Conservation (phyloP, 306 rosid species). For the Abrus pulchellus region DNA sequence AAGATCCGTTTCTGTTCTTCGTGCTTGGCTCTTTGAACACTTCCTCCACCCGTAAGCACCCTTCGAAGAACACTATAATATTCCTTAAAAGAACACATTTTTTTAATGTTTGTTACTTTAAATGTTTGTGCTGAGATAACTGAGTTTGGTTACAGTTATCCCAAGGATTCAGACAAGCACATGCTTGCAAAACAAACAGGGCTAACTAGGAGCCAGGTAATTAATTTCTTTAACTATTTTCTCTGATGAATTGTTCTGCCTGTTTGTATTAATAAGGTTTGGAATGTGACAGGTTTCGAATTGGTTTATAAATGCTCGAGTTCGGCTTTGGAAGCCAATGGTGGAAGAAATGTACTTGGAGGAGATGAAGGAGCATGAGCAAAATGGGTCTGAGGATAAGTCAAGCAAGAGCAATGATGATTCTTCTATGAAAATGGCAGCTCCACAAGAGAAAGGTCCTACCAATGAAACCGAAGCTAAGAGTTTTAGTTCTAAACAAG, state of each 20-base stretch:
- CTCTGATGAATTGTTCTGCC: neutral
- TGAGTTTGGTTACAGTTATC: conserved; percentile 71
- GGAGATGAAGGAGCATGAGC: conserved; percentile 91
- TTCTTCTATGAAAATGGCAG: conserved; percentile 61
- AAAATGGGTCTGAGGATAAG: conserved; percentile 70
- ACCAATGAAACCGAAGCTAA: conserved; percentile 52
- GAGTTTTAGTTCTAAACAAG: conserved; percentile 71
- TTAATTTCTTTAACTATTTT: too few relatives aligned
- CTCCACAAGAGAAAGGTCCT: conserved; percentile 57
- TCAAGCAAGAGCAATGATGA: conserved; percentile 75
- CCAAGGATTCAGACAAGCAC: conserved; percentile 96
- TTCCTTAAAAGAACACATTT: too few relatives aligned
- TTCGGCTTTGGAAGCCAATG: conserved; percentile 99
- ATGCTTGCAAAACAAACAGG: conserved; percentile 99
- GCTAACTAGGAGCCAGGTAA: conserved; percentile 96
- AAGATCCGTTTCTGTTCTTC: conserved; percentile 97
- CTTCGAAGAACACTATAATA: too few relatives aligned
- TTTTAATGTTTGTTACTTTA: neutral
- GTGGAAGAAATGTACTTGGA: conserved; percentile 97
- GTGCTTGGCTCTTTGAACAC: conserved; percentile 99
- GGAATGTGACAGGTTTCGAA: conserved; percentile 78
- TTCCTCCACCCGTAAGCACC: conserved; percentile 96
- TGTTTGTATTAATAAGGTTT: neutral
- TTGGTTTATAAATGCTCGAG: conserved; percentile 99
- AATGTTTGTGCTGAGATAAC: conserved; percentile 29